Percentiles rank a stretch among this genome's conserved stretches.
phyloP scores from a whole-genome alignment of 257 asterid genomes.

The Petunia axillaris region DNA sequence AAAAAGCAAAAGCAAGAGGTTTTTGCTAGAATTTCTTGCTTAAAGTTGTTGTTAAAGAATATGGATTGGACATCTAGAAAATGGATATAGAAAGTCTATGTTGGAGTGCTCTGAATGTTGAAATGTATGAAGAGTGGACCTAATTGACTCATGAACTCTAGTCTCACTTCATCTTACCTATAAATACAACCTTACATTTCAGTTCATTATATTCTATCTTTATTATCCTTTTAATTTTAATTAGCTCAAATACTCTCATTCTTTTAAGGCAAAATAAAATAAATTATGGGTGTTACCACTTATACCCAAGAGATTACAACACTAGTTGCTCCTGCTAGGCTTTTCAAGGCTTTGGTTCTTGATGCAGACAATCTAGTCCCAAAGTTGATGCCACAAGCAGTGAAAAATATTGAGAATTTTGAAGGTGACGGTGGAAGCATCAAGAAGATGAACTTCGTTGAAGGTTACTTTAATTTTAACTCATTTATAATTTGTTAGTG shows the following conservation, averaged over 20 bases:
- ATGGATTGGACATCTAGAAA: background rate
- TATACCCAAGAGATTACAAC: constrained; percentile 35
- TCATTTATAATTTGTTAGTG: background rate
- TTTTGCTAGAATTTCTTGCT: background rate
- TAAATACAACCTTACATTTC: constrained; percentile 11
- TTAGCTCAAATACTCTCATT: background rate
- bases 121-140: background rate
- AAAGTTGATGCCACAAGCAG: constrained; percentile 41
- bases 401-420: constrained; percentile 37
- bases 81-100: constrained; percentile 13
- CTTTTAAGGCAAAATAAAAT: background rate
- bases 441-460: constrained; percentile 37
- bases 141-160: background rate
- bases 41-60: background rate
- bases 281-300: constrained; percentile 36
- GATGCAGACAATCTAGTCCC: constrained; percentile 43
- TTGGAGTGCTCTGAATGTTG: constrained; percentile 26
- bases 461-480: constrained; percentile 28
- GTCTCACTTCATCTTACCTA: background rate
- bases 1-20: no score
- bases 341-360: constrained; percentile 45
- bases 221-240: background rate
- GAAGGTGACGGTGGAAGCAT: constrained; percentile 48
- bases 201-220: background rate
- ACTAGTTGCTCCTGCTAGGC: constrained; percentile 35